Conservation (phyloP, 2,329 filamentous ascomycete genomes). For the Botrytis paeoniae region DNA sequence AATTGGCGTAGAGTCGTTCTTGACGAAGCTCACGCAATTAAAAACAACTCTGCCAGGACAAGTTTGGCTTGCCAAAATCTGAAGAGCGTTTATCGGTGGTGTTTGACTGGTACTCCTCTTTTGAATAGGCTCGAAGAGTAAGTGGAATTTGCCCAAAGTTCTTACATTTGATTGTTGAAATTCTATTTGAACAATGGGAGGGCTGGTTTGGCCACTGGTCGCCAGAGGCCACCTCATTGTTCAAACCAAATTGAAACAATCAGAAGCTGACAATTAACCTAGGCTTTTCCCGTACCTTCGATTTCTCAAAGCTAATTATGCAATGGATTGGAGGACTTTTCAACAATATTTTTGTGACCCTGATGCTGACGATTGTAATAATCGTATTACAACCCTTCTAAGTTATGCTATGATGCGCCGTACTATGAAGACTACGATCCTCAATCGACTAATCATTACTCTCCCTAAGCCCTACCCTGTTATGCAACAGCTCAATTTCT, state of each 20-base stretch:
- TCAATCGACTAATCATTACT: slow-evolving; percentile 51
- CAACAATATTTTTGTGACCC: slow-evolving; percentile 36
- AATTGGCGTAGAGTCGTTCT: slow-evolving; percentile 52
- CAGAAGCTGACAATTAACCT: slow-evolving; percentile 14
- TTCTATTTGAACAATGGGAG: background rate
- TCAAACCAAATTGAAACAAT: slow-evolving; percentile 3
- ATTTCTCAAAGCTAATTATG: slow-evolving; percentile 35
- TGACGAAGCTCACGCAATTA: slow-evolving; percentile 57
- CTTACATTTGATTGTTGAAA: background rate
- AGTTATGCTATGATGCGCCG: slow-evolving; percentile 51
- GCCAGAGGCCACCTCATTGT: background rate
- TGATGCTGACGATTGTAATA: slow-evolving; percentile 24
- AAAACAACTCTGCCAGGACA: slow-evolving; percentile 45
- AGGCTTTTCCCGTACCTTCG: slow-evolving; percentile 37
- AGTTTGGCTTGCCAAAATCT: slow-evolving; percentile 45
- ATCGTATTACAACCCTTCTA: slow-evolving; percentile 31
- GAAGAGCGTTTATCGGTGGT: slow-evolving; percentile 35
- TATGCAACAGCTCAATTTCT: slow-evolving; percentile 48
- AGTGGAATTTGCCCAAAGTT: slow-evolving; percentile 10
- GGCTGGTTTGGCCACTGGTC: background rate
- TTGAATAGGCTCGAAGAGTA: slow-evolving; percentile 36
- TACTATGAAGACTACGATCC: slow-evolving; percentile 52
- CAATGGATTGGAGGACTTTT: slow-evolving; percentile 33
- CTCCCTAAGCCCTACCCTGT: slow-evolving; percentile 49
- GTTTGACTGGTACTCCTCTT: slow-evolving; percentile 37